A percentile compares a stretch with the other conserved stretches of the same genome.
Evolutionary conservation across 805 yeast species (phyloP).

Genomic region (Metschnikowia lunata): DNA sequence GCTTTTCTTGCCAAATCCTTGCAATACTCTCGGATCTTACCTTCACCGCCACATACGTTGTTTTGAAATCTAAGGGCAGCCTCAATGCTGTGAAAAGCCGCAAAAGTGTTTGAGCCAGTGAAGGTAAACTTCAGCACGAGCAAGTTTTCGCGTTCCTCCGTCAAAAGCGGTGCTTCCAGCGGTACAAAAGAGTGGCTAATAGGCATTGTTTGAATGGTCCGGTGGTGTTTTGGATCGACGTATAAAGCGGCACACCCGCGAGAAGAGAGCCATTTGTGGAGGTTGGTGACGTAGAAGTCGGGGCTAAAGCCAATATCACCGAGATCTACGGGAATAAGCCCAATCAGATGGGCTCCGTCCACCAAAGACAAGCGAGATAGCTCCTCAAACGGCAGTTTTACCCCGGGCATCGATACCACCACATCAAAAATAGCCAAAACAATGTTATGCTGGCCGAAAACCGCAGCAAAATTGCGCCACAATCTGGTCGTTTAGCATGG

Average conservation of each 20-base stretch:
- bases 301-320: slow-evolving; percentile 39
- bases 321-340: slow-evolving; percentile 45
- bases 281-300: slow-evolving; percentile 57
- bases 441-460: slow-evolving; percentile 20
- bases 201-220: slow-evolving; percentile 51
- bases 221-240: slow-evolving; percentile 49
- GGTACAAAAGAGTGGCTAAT: slow-evolving; percentile 46
- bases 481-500: slow-evolving; percentile 19
- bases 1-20: slow-evolving; percentile 41
- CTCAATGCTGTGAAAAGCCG: slow-evolving; percentile 38
- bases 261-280: slow-evolving; percentile 68
- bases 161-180: slow-evolving; percentile 24
- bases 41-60: slow-evolving; percentile 59
- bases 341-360: slow-evolving; percentile 73
- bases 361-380: slow-evolving; percentile 48
- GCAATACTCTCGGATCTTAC: slow-evolving; percentile 46
- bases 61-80: slow-evolving; percentile 53
- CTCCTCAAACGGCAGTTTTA: slow-evolving; percentile 50
- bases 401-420: slow-evolving; percentile 63
- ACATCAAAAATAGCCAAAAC: slow-evolving; percentile 52
- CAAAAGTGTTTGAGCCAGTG: slow-evolving; percentile 47
- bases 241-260: slow-evolving; percentile 57
- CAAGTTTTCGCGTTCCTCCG: slow-evolving; percentile 20
- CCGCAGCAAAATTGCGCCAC: slow-evolving; percentile 20
- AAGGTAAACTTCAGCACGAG: slow-evolving; percentile 46